Conservation (phyloP, 1,284 basidiomycete genomes). For the Puccinia coronata region DNA sequence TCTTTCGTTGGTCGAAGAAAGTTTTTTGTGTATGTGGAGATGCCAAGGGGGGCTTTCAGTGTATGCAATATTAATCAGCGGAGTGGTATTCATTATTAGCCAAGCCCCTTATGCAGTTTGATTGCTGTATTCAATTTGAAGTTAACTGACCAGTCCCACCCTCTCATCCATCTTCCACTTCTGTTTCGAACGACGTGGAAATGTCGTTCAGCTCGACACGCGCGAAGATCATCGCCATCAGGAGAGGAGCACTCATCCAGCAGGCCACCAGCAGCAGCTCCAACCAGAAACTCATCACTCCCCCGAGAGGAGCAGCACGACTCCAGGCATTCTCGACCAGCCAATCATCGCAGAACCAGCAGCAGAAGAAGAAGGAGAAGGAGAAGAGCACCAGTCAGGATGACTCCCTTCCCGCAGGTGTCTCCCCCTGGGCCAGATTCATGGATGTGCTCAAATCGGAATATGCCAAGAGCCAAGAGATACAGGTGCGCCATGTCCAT, state of each 20-base stretch:
- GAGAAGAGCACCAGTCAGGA: constrained; percentile 24
- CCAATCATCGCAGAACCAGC: constrained; percentile 29
- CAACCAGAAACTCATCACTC: not conserved
- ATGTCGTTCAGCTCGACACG: constrained; percentile 4
- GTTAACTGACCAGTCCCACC: not conserved
- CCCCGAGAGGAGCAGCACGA: not conserved
- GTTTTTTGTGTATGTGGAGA: not conserved
- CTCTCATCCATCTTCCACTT: not conserved
- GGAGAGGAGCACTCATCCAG: constrained; percentile 9
- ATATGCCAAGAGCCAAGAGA: constrained; percentile 49
- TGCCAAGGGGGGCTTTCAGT: no score
- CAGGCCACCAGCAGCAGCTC: not conserved
- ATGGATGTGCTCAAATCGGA: constrained; percentile 49
- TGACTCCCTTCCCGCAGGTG: constrained; percentile 32
- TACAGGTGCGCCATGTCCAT: constrained; percentile 32
- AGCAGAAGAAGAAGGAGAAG: constrained; percentile 33
- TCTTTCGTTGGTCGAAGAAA: no score
- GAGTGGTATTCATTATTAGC: no score
- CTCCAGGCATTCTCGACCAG: not conserved
- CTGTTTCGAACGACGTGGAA: not conserved
- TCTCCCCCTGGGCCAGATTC: constrained; percentile 48
- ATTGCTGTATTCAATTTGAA: constrained; percentile 1
- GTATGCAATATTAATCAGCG: constrained; percentile 2
- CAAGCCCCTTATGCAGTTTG: no score
- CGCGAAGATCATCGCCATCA: not conserved